These are phyloP conservation scores for Pholiota molesta DNA, from an alignment of 768 basidiomycete species.

Conservation along the genomic window DNA sequence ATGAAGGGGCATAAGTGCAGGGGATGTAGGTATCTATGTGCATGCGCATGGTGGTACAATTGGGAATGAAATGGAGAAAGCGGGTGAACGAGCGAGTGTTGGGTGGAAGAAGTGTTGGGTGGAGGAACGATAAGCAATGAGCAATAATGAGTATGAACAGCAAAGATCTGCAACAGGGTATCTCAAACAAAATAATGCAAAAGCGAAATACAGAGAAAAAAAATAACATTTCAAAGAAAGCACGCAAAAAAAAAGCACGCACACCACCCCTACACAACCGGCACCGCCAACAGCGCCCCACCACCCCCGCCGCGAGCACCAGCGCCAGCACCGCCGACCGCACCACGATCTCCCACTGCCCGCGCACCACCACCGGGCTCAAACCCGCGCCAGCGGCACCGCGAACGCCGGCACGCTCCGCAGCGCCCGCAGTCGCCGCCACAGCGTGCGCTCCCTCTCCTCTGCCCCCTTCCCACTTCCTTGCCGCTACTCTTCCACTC, in stretches of 20 bases:
- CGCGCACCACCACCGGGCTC: conserved; percentile 71
- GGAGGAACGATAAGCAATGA: too few relatives aligned
- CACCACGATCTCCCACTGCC: conserved; percentile 85
- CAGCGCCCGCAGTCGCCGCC: conserved; percentile 44
- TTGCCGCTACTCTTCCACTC: background rate
- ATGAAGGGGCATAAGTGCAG: too few relatives aligned
- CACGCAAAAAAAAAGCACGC: background rate
- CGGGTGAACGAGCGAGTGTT: too few relatives aligned
- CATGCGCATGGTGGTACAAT: too few relatives aligned
- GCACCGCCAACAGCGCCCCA: background rate
- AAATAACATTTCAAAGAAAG: background rate
- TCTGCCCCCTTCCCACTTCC: background rate
- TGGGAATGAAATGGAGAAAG: too few relatives aligned
- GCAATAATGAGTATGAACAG: too few relatives aligned
- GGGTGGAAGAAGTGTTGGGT: too few relatives aligned
- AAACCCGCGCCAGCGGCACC: conserved; percentile 70
- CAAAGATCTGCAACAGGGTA: too few relatives aligned
- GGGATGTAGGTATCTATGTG: too few relatives aligned
- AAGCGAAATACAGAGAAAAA: background rate
- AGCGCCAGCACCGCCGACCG: conserved; percentile 26
- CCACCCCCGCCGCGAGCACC: background rate
- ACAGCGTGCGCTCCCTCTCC: background rate
- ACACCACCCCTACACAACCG: background rate
- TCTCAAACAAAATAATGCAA: background rate
- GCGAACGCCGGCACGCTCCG: conserved; percentile 72